phyloP scores from a whole-genome alignment of 805 yeast species.

The Kluyveromyces nonfermentans region DNA sequence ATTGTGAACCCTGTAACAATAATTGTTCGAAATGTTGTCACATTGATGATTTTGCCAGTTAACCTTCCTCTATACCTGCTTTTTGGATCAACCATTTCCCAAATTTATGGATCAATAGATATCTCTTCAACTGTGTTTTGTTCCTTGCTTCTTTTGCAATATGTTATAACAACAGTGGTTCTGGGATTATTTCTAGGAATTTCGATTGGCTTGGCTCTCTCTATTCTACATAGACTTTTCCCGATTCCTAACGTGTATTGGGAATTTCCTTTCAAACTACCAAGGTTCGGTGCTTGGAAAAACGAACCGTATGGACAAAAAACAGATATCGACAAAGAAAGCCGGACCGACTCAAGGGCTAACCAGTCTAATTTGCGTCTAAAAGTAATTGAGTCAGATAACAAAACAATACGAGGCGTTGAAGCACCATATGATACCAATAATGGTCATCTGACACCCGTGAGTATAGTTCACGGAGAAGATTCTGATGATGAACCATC shows the following conservation, averaged over 20 bases:
- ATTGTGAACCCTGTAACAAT: constrained; percentile 16
- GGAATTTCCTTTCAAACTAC: not conserved
- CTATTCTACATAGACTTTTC: constrained; percentile 15
- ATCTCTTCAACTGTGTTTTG: constrained; percentile 8
- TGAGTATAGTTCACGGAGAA: not conserved
- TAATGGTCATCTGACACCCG: constrained; percentile 1
- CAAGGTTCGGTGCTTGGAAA: not conserved
- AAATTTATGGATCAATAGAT: constrained; percentile 10
- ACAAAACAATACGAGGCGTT: not conserved
- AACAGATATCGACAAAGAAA: not conserved
- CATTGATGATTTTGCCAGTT: constrained; percentile 17
- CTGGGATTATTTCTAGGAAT: constrained; percentile 16
- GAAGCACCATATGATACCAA: not conserved
- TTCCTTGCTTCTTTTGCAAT: constrained; percentile 16
- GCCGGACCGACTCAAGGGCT: not conserved
- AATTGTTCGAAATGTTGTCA: constrained; percentile 9
- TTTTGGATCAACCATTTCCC: constrained; percentile 17
- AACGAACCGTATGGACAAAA: not conserved
- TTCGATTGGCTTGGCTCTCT: constrained; percentile 13
- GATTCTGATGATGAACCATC: not conserved
- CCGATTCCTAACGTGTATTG: constrained; percentile 16
- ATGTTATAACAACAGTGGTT: constrained; percentile 15
- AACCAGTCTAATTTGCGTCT: not conserved
- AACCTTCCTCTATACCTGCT: constrained; percentile 20
- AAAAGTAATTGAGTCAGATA: not conserved